These are phyloP conservation scores for Nemania abortiva DNA, from an alignment of 2,329 filamentous ascomycete species.

Conservation along the genomic window DNA sequence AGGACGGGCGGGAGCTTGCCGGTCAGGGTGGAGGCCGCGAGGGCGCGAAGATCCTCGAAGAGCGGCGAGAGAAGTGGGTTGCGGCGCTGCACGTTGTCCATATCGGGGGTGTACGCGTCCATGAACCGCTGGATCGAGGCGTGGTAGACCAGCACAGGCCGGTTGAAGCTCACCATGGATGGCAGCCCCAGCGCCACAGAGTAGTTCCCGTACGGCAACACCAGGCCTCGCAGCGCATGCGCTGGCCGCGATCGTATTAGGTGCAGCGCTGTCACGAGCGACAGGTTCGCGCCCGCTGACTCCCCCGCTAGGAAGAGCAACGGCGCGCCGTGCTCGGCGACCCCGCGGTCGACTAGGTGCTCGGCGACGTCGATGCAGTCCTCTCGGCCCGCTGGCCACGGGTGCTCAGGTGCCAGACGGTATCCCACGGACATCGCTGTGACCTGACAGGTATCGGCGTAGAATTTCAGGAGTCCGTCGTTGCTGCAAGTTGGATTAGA, in stretches of 20 bases:
- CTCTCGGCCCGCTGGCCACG: constrained; percentile 65
- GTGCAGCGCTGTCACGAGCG: constrained; percentile 52
- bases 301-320: constrained; percentile 46
- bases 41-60: constrained; percentile 59
- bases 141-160: constrained; percentile 56
- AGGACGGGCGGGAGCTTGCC: constrained; percentile 62
- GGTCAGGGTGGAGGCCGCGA: constrained; percentile 23
- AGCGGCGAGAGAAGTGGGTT: constrained; percentile 62
- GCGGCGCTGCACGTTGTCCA: constrained; percentile 55
- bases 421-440: constrained; percentile 69
- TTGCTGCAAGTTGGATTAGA: constrained; percentile 9
- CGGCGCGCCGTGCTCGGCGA: constrained; percentile 57
- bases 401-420: constrained; percentile 69
- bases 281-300: constrained; percentile 24
- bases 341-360: constrained; percentile 63
- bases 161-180: constrained; percentile 33
- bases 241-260: constrained; percentile 55
- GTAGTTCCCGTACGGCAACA: constrained; percentile 66
- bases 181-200: constrained; percentile 60
- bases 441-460: constrained; percentile 62
- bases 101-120: constrained; percentile 52
- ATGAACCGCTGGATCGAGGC: constrained; percentile 61
- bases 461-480: constrained; percentile 58
- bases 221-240: constrained; percentile 61
- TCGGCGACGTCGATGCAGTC: constrained; percentile 69